These are phyloP conservation scores for Peziza echinospora DNA, from an alignment of 495 filamentous ascomycete species.

Conservation along the genomic window DNA sequence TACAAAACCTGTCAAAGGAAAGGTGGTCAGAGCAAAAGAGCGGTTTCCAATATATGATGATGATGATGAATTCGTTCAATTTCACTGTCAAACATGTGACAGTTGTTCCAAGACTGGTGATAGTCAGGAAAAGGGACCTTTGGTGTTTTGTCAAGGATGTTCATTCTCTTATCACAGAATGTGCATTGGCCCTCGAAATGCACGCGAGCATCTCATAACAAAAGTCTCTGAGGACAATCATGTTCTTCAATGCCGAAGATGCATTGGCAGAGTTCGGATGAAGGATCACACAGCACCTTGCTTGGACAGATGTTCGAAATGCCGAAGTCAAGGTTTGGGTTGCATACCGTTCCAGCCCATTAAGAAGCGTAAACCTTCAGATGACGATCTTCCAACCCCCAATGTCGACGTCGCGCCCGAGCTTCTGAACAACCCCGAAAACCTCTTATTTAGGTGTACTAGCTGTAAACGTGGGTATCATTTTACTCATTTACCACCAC, in stretches of 20 bases:
- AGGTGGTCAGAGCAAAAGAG: slow-evolving; percentile 8
- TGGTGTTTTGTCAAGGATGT: slow-evolving; percentile 85
- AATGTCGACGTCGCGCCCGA: slow-evolving; percentile 32
- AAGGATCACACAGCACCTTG: slow-evolving; percentile 50
- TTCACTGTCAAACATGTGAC: slow-evolving; percentile 51
- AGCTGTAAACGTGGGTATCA: slow-evolving; percentile 64
- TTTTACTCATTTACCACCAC: slow-evolving; percentile 49
- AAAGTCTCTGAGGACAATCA: slow-evolving; percentile 58
- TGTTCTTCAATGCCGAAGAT: slow-evolving; percentile 76
- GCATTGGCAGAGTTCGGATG: slow-evolving; percentile 40
- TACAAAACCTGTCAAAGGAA: slow-evolving; percentile 5
- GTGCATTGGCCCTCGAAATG: slow-evolving; percentile 54
- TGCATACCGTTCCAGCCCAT: slow-evolving; percentile 42
- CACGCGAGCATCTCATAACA: slow-evolving; percentile 79
- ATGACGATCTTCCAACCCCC: slow-evolving; percentile 4
- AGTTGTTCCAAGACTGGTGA: slow-evolving; percentile 38
- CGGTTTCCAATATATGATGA: slow-evolving; percentile 11
- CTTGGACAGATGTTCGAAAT: slow-evolving; percentile 46
- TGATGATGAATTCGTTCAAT: slow-evolving; percentile 8
- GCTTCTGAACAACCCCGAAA: slow-evolving; percentile 50
- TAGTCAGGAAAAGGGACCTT: slow-evolving; percentile 32
- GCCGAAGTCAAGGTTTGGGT: slow-evolving; percentile 36
- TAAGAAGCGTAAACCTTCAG: slow-evolving; percentile 27
- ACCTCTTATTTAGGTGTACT: slow-evolving; percentile 63
- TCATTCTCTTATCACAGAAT: slow-evolving; percentile 55